These are phyloP conservation scores for Hansenula sp. DNA, from an alignment of 1,139 yeast genomes.

Conservation along the genomic window DNA sequence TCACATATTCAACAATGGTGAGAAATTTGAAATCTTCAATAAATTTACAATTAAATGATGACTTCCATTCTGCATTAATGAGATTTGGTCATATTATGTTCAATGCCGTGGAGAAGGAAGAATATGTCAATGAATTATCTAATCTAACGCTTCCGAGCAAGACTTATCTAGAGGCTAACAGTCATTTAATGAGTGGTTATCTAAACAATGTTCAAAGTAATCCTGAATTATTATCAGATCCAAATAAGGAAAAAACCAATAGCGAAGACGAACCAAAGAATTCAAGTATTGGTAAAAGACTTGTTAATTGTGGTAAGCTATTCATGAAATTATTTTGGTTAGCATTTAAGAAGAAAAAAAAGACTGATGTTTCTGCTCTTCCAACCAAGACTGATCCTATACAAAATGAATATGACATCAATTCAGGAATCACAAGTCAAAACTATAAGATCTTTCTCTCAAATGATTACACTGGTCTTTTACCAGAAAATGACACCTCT, in stretches of 20 bases:
- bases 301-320: background rate
- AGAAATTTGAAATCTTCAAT: constrained; percentile 34
- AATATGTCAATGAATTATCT: constrained; percentile 58
- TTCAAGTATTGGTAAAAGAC: background rate
- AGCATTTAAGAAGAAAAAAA: constrained; percentile 18
- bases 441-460: constrained; percentile 41
- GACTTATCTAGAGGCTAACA: constrained; percentile 54
- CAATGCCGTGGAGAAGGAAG: constrained; percentile 61
- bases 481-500: constrained; percentile 13
- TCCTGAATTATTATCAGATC: constrained; percentile 16
- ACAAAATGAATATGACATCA: too few relatives aligned
- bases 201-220: constrained; percentile 19
- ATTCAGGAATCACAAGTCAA: constrained; percentile 10
- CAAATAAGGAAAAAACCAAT: constrained; percentile 1
- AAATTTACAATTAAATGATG: constrained; percentile 45
- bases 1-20: constrained; percentile 46
- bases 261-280: constrained; percentile 10
- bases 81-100: constrained; percentile 60
- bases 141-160: constrained; percentile 41
- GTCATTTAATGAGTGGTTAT: constrained; percentile 25
- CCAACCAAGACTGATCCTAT: too few relatives aligned
- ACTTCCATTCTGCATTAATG: constrained; percentile 58
- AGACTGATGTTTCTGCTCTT: background rate
- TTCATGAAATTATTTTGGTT: background rate
- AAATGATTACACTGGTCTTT: constrained; percentile 37